Conservation (phyloP, 805 yeast genomes). For the Saturnispora sekii region DNA sequence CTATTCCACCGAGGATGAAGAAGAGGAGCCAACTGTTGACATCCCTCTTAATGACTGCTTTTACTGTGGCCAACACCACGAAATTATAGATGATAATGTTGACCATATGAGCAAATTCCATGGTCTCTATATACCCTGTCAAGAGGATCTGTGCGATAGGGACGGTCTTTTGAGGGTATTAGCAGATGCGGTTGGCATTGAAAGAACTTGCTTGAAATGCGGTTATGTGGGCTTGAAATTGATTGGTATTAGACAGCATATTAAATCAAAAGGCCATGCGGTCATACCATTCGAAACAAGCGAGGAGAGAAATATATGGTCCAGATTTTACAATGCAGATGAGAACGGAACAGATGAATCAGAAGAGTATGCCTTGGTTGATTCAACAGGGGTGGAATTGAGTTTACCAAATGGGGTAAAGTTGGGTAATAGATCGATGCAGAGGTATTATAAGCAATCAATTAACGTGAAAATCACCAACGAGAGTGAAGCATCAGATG, state of each 20-base stretch:
- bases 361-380: slow-evolving; percentile 12
- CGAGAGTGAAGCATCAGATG: slow-evolving; percentile 41
- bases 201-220: slow-evolving; percentile 76
- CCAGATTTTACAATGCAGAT: slow-evolving; percentile 65
- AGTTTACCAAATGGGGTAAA: slow-evolving; percentile 67
- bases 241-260: slow-evolving; percentile 82
- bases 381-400: slow-evolving; percentile 46
- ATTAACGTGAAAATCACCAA: slow-evolving; percentile 38
- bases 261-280: slow-evolving; percentile 76
- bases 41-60: slow-evolving; percentile 37
- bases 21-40: slow-evolving; percentile 17
- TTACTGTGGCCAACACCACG: slow-evolving; percentile 36
- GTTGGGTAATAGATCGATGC: slow-evolving; percentile 70
- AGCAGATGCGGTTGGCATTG: slow-evolving; percentile 68
- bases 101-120: slow-evolving; percentile 69
- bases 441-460: slow-evolving; percentile 58
- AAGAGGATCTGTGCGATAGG: slow-evolving; percentile 53
- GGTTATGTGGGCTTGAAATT: slow-evolving; percentile 67
- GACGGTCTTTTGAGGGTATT: slow-evolving; percentile 63
- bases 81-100: slow-evolving; percentile 35
- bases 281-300: slow-evolving; percentile 77
- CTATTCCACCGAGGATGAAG: slow-evolving; percentile 11
- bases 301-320: slow-evolving; percentile 59
- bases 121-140: slow-evolving; percentile 85
- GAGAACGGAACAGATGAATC: background rate